Evolutionary conservation across 2,329 filamentous ascomycete genomes (phyloP).

Genomic region (Talaromyces piceae): DNA sequence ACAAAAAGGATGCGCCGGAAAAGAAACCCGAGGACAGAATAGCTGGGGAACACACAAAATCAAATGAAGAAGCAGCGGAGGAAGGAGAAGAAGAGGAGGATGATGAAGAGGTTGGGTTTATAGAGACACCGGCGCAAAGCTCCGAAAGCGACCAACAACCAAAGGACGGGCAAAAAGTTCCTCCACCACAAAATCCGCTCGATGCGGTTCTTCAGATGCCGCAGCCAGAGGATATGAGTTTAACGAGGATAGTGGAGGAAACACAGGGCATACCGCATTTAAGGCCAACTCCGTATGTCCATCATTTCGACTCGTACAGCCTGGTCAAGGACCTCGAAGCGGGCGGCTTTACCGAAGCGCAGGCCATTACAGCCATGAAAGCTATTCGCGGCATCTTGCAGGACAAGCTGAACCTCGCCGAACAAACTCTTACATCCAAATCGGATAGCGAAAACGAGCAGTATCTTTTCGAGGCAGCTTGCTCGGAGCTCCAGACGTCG

Average conservation of each 20-base stretch:
- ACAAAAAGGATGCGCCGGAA: background rate
- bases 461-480: constrained; percentile 90
- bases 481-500: constrained; percentile 83
- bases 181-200: constrained; percentile 20
- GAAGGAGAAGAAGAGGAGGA: too few species aligned
- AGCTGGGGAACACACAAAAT: background rate
- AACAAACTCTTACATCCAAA: constrained; percentile 74
- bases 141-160: background rate
- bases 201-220: constrained; percentile 38
- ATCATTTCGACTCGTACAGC: constrained; percentile 93
- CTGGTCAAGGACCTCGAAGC: constrained; percentile 71
- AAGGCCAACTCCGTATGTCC: constrained; percentile 70
- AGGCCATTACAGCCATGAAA: constrained; percentile 87
- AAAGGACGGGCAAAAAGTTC: constrained; percentile 1
- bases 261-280: constrained; percentile 53
- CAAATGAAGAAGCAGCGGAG: background rate
- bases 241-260: constrained; percentile 21
- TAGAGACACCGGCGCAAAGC: background rate
- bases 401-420: constrained; percentile 72
- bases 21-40: background rate
- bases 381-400: constrained; percentile 70
- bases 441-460: constrained; percentile 90
- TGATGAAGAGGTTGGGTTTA: too few species aligned
- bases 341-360: constrained; percentile 63
- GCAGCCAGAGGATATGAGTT: constrained; percentile 28